phyloP scores from a whole-genome alignment of 2,329 filamentous ascomycete species.

The Venturia asperata region DNA sequence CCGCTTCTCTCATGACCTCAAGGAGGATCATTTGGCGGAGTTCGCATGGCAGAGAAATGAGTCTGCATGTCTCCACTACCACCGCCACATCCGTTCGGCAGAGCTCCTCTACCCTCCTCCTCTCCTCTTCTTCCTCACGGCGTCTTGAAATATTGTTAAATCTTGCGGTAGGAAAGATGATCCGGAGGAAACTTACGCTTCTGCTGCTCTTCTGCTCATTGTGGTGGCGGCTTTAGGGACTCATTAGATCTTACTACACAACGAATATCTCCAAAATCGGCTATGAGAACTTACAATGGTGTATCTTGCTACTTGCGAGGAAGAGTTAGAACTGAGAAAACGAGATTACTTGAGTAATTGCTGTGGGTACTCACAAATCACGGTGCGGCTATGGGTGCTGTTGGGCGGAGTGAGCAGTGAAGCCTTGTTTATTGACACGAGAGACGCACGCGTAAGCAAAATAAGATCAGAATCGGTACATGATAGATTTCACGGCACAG shows the following conservation, averaged over 20 bases:
- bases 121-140: not conserved
- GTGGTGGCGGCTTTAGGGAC: not conserved
- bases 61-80: not conserved
- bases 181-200: not conserved
- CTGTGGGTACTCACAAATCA: not conserved
- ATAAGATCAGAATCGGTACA: not conserved
- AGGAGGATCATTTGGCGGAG: not conserved
- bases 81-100: not conserved
- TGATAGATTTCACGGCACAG: not conserved
- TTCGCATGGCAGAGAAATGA: not conserved
- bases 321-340: not conserved
- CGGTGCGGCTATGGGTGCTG: not conserved
- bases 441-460: not conserved
- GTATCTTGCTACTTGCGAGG: not conserved
- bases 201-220: not conserved
- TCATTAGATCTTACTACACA: not conserved
- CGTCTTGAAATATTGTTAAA: not conserved
- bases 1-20: not conserved
- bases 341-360: not conserved
- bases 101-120: not conserved
- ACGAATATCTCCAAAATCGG: not conserved
- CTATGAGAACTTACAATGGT: not conserved
- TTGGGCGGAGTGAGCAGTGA: not conserved
- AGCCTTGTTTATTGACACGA: not conserved
- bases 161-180: not conserved